Percentiles rank a stretch among this genome's conserved stretches.
Evolutionary conservation across 2,329 filamentous ascomycete genomes (phyloP).

Genomic region (Diaporthe australafricana): DNA sequence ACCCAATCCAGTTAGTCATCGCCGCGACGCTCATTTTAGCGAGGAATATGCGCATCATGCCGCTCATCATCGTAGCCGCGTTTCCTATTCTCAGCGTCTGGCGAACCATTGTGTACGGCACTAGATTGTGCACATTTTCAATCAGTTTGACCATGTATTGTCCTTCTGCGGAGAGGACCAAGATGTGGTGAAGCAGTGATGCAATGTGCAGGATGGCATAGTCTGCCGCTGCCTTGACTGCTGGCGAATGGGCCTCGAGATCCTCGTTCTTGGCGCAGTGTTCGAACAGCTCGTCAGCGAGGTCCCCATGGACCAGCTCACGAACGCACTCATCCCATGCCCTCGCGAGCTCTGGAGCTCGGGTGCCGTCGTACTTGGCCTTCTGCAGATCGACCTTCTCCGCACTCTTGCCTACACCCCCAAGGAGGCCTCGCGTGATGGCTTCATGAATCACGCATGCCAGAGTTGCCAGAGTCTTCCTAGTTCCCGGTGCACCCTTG

Average conservation of each 20-base stretch:
- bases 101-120: constrained; percentile 78
- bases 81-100: constrained; percentile 83
- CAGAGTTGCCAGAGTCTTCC: constrained; percentile 81
- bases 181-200: constrained; percentile 78
- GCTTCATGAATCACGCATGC: constrained; percentile 77
- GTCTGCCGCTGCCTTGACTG: constrained; percentile 74
- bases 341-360: constrained; percentile 68
- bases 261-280: constrained; percentile 70
- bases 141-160: constrained; percentile 79
- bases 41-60: constrained; percentile 77
- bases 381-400: constrained; percentile 41
- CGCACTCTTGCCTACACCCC: constrained; percentile 60
- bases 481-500: constrained; percentile 78
- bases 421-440: constrained; percentile 73
- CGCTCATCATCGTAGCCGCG: constrained; percentile 84
- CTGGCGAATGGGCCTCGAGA: constrained; percentile 71
- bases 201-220: constrained; percentile 77
- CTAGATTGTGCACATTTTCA: constrained; percentile 75
- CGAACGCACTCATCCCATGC: constrained; percentile 77
- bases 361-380: constrained; percentile 65
- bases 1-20: constrained; percentile 82
- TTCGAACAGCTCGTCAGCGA: constrained; percentile 74
- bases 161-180: constrained; percentile 80
- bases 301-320: constrained; percentile 74
- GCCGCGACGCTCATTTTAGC: constrained; percentile 82